A percentile compares a stretch with the other conserved stretches of the same genome.
These are phyloP conservation scores for Cystobasidium ongulense DNA, from an alignment of 768 basidiomycete species.

Conservation along the genomic window DNA sequence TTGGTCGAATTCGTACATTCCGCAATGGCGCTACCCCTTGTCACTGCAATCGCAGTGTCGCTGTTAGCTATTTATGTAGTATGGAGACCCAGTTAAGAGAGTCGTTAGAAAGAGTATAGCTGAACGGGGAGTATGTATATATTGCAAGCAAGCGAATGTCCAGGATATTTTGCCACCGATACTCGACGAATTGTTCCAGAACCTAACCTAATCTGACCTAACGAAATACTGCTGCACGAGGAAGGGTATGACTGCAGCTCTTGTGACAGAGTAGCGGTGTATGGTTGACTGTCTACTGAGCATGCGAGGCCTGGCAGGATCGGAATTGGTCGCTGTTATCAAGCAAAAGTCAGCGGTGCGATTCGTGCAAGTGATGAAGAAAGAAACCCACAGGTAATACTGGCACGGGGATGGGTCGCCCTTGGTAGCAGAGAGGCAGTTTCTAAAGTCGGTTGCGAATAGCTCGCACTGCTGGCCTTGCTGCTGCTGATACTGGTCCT, in stretches of 20 bases:
- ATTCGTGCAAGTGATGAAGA: not conserved
- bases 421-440: constrained; percentile 21
- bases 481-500: constrained; percentile 22
- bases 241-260: not conserved
- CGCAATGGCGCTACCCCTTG: not conserved
- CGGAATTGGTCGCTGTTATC: constrained; percentile 21
- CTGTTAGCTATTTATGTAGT: not conserved
- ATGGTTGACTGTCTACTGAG: not conserved
- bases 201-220: not conserved
- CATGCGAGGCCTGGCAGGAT: constrained; percentile 26
- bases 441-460: constrained; percentile 25
- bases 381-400: constrained; percentile 21
- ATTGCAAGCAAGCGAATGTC: not conserved
- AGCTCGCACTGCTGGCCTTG: not conserved
- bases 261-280: not conserved
- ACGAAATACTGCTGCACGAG: not conserved
- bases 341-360: not conserved
- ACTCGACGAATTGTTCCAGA: not conserved
- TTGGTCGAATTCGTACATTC: not conserved
- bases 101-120: not conserved
- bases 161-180: not conserved
- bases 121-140: not conserved
- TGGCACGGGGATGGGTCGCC: constrained; percentile 16
- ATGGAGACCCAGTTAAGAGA: no score
- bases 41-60: not conserved